Evolutionary conservation across 148 eudicot species (phyloP).

Genomic region (Hydrangea macrophylla): DNA sequence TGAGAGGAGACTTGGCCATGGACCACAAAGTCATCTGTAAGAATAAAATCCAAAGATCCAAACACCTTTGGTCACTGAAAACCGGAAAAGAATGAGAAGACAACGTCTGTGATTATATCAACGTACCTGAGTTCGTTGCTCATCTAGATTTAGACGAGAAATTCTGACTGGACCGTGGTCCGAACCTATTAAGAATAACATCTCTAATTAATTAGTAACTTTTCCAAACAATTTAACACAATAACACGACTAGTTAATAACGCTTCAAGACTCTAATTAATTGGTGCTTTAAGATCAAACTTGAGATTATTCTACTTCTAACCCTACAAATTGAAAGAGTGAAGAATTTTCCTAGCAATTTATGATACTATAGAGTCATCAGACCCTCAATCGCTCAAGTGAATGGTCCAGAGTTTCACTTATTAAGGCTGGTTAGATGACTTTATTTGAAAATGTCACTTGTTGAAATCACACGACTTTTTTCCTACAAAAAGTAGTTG

Average conservation of each 20-base stretch:
- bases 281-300: background rate
- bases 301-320: background rate
- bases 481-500: background rate
- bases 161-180: conserved; percentile 78
- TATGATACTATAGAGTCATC: too few relatives aligned
- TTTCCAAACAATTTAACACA: background rate
- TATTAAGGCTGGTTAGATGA: background rate
- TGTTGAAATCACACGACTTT: background rate
- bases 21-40: conserved; percentile 93
- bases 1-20: conserved; percentile 90
- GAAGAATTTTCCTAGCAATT: background rate
- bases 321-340: background rate
- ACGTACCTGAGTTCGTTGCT: conserved; percentile 82
- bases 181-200: conserved; percentile 40
- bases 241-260: background rate
- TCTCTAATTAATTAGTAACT: conserved; percentile 9
- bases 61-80: background rate
- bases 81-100: conserved; percentile 6
- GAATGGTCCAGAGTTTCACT: conserved; percentile 1
- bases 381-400: too few relatives aligned
- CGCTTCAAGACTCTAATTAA: conserved; percentile 1
- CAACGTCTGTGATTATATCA: background rate
- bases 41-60: background rate
- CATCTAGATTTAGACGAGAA: conserved; percentile 52
- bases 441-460: background rate